Percentiles rank a stretch among this genome's conserved stretches.
Conservation (phyloP, 2,329 filamentous ascomycete species). For the Nannizzia gypsea region DNA sequence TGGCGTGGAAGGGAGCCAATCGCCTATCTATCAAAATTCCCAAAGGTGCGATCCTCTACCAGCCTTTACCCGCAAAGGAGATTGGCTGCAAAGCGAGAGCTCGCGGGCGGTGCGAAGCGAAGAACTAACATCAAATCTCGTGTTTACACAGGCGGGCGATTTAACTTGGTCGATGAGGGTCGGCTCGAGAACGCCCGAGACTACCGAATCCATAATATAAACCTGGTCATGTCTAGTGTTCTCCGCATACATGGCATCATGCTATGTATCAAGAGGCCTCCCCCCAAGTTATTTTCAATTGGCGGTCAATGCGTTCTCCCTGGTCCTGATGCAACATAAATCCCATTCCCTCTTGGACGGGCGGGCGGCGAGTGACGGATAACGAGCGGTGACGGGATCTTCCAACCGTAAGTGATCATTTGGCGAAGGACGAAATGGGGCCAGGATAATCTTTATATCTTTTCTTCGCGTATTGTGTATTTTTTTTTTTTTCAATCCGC, state of each 20-base stretch:
- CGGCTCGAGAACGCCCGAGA: background rate
- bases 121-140: background rate
- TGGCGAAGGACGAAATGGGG: background rate
- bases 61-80: background rate
- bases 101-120: background rate
- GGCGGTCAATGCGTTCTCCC: constrained; percentile 1
- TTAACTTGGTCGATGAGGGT: background rate
- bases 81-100: background rate
- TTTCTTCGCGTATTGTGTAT: background rate
- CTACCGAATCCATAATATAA: background rate
- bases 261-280: background rate
- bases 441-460: background rate
- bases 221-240: background rate
- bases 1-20: constrained; percentile 1
- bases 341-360: background rate
- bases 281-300: background rate
- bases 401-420: constrained; percentile 1
- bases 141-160: background rate
- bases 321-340: background rate
- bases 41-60: background rate
- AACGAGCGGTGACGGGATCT: background rate
- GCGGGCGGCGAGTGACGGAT: background rate
- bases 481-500: background rate
- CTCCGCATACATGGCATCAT: background rate
- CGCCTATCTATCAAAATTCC: background rate